Conservation (phyloP, 768 basidiomycete genomes). For the Suillus occidentalis region DNA sequence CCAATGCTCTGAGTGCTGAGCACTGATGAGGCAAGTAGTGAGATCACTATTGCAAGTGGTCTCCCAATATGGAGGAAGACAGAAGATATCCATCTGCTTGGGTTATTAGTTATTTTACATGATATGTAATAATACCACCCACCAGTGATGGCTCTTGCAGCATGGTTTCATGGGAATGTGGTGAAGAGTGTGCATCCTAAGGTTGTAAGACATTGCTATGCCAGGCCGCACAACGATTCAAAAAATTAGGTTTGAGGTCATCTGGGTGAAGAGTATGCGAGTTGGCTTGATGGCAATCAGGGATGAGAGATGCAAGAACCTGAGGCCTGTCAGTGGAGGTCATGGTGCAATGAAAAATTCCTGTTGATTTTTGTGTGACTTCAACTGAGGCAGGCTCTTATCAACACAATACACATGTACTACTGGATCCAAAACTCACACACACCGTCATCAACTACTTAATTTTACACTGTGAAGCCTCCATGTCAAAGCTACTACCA, state of each 20-base stretch:
- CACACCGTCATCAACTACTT: too few species aligned
- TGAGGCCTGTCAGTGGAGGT: not conserved
- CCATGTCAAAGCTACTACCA: too few species aligned
- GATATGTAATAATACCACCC: not conserved
- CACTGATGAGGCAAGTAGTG: not conserved
- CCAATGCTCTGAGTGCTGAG: not conserved
- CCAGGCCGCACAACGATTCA: not conserved
- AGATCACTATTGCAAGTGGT: not conserved
- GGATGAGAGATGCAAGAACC: too few species aligned
- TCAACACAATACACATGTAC: not conserved
- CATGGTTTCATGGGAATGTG: not conserved
- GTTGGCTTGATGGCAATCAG: not conserved
- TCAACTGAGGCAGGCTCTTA: not conserved
- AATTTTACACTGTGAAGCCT: too few species aligned
- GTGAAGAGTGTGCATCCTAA: too few species aligned
- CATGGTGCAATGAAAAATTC: not conserved
- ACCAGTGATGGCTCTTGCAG: not conserved
- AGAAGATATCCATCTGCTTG: not conserved
- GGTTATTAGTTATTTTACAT: not conserved
- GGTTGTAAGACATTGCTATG: not conserved
- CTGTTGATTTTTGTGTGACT: not conserved
- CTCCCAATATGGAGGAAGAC: slow-evolving; percentile 1
- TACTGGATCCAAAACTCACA: too few species aligned
- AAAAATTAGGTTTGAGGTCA: not conserved
- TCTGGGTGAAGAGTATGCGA: not conserved